Conservation (phyloP, 2,329 filamentous ascomycete species). For the Epichloe glyceriae region DNA sequence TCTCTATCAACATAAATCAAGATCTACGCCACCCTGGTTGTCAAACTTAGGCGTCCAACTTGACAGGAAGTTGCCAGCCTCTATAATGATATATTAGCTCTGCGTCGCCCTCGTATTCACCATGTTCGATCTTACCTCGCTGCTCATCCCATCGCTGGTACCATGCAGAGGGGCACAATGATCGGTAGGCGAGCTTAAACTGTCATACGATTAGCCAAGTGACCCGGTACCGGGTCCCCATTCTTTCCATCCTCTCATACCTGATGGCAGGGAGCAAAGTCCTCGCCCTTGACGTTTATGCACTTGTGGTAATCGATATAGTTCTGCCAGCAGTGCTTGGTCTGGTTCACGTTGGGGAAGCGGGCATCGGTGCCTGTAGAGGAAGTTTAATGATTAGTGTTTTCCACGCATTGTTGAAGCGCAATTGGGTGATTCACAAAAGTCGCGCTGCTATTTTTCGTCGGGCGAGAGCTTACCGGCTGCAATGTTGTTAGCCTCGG, state of each 20-base stretch:
- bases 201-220: conserved; percentile 25
- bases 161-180: conserved; percentile 93
- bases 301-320: conserved; percentile 99
- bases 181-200: conserved; percentile 96
- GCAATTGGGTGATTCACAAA: conserved; percentile 17
- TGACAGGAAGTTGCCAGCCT: conserved; percentile 54
- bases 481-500: conserved; percentile 31
- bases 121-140: conserved; percentile 53
- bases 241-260: conserved; percentile 35
- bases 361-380: conserved; percentile 86
- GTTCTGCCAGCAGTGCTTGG: conserved; percentile 99
- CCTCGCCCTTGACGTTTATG: conserved; percentile 95
- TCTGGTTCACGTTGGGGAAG: conserved; percentile 96
- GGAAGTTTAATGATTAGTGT: conserved; percentile 7
- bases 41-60: conserved; percentile 42
- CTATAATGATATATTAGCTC: conserved; percentile 27
- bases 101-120: background rate
- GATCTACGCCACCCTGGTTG: conserved; percentile 11
- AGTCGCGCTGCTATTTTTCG: conserved; percentile 7
- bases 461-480: conserved; percentile 27
- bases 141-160: conserved; percentile 93
- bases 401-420: background rate
- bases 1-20: conserved; percentile 15
- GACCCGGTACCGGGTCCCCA: background rate
- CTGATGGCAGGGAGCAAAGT: conserved; percentile 94